These are phyloP conservation scores for Candida manassasensis DNA, from an alignment of 805 yeast genomes.

Conservation along the genomic window DNA sequence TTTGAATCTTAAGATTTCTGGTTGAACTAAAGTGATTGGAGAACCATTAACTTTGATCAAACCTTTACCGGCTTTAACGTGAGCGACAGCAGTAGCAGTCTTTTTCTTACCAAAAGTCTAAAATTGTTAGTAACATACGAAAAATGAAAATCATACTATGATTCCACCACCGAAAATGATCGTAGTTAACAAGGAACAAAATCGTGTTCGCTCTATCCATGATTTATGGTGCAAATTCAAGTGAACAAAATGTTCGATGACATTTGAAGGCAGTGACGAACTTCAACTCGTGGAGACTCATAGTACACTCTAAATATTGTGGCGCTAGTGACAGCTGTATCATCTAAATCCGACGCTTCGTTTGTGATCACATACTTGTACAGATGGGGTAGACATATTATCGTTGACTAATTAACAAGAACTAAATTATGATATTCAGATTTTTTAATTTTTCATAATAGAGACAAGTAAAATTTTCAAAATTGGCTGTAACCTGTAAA, in stretches of 20 bases:
- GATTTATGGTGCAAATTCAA: too few species aligned
- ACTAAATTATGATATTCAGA: slow-evolving; percentile 1
- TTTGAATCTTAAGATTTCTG: slow-evolving; percentile 98
- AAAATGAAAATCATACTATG: too few species aligned
- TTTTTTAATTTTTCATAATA: slow-evolving; percentile 1
- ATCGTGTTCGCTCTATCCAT: too few species aligned
- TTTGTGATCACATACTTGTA: slow-evolving; percentile 82
- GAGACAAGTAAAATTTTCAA: slow-evolving; percentile 2
- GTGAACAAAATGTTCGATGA: too few species aligned
- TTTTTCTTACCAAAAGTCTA: slow-evolving; percentile 99
- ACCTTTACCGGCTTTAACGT: slow-evolving; percentile 99
- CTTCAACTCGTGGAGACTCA: too few species aligned
- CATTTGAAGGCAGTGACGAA: too few species aligned
- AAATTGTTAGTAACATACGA: slow-evolving; percentile 17
- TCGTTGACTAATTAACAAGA: slow-evolving; percentile 1
- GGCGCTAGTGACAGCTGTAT: too few species aligned
- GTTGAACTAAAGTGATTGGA: slow-evolving; percentile 98
- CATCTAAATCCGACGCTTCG: too few species aligned
- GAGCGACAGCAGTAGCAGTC: slow-evolving; percentile 99
- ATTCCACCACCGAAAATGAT: too few species aligned
- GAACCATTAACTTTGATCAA: slow-evolving; percentile 98
- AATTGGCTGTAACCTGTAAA: slow-evolving; percentile 1
- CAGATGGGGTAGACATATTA: slow-evolving; percentile 76
- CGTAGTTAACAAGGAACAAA: too few species aligned
- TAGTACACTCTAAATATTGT: too few species aligned